Evolutionary conservation across 768 basidiomycete species (phyloP).

Genomic region (Phaffia australis): DNA sequence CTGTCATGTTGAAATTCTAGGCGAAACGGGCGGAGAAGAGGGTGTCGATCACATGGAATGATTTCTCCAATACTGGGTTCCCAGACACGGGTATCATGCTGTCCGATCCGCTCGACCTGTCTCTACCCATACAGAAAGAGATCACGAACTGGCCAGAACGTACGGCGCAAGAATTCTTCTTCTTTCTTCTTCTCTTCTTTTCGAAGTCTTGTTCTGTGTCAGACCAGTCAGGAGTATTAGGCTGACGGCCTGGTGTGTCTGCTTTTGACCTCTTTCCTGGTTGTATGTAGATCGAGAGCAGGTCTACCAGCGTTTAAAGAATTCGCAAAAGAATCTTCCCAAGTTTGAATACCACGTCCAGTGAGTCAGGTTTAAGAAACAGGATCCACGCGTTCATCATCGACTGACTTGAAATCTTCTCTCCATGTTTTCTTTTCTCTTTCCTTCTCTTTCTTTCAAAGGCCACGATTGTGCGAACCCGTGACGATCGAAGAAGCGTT

Average conservation of each 20-base stretch:
- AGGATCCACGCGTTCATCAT: conserved; percentile 55
- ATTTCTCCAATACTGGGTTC: conserved; percentile 77
- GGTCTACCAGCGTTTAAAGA: conserved; percentile 67
- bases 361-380: conserved; percentile 44
- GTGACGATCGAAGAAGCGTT: conserved; percentile 67
- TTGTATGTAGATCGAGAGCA: conserved; percentile 45
- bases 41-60: conserved; percentile 75
- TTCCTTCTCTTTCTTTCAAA: neutral
- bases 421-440: neutral
- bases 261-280: neutral
- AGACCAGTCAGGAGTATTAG: neutral
- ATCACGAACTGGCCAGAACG: conserved; percentile 60
- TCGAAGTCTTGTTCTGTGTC: neutral
- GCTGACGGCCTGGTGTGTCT: neutral
- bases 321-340: conserved; percentile 65
- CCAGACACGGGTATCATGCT: conserved; percentile 64
- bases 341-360: conserved; percentile 82
- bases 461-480: conserved; percentile 31
- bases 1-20: conserved; percentile 1
- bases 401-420: conserved; percentile 19
- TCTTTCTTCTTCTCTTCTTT: neutral
- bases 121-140: conserved; percentile 46
- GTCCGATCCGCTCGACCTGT: conserved; percentile 70
- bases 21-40: conserved; percentile 50
- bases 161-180: conserved; percentile 36